Conservation (phyloP, 345 rosid genomes). For the Euclidium syriacum region DNA sequence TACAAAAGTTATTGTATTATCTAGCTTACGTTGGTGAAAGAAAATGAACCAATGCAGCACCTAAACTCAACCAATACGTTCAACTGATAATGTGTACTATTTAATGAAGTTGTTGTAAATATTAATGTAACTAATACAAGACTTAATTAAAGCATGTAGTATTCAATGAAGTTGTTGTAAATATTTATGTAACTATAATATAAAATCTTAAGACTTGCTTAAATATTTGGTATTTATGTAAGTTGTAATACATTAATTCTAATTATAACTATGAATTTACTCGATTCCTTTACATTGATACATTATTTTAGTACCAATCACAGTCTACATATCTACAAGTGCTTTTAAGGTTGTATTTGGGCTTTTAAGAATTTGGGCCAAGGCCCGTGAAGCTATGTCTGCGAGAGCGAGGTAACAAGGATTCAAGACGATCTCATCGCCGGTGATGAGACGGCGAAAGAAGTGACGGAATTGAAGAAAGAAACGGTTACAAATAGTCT, state of each 20-base stretch:
- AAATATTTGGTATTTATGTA: not conserved
- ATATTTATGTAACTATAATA: no score
- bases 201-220: no score
- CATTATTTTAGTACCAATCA: not conserved
- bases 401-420: slow-evolving; percentile 43
- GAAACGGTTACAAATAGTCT: not conserved
- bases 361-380: slow-evolving; percentile 3
- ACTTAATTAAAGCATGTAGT: not conserved
- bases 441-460: slow-evolving; percentile 35
- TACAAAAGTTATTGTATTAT: not conserved
- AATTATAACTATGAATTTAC: no score
- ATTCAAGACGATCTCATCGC: slow-evolving; percentile 55
- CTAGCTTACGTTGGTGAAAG: no score
- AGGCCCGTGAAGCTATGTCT: slow-evolving; percentile 30
- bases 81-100: no score
- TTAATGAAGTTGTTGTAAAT: not conserved
- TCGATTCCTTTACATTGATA: not conserved
- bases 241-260: not conserved
- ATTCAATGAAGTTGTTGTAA: no score
- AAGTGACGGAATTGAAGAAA: slow-evolving; percentile 36
- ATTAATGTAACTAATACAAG: not conserved
- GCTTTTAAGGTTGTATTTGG: not conserved
- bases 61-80: no score
- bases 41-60: no score
- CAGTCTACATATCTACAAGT: not conserved